Evolutionary conservation across 352 stramenopile genomes (phyloP), one percentile per base, ranked within the genome.

Genomic region (Phytopythium vexans): DNA sequence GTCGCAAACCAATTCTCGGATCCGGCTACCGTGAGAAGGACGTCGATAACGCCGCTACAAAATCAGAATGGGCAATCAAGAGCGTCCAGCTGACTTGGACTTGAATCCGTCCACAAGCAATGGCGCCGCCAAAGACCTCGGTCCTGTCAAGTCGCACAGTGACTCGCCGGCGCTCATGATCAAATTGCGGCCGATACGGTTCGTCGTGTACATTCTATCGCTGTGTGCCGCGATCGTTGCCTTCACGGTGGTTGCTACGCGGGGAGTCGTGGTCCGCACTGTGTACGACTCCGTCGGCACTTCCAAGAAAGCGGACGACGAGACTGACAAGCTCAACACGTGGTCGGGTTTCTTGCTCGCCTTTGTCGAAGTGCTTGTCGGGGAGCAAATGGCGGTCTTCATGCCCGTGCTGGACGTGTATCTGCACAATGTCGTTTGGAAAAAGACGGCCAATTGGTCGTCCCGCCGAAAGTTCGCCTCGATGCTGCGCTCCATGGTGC

Each of bases 381-480:
- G 59, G 7, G 56, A 68, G 44, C 62, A 69, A 53, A 58, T 72
- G 44, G 61, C 62, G 48, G 68, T 66, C 12, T 63, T 84, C 43
- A 49, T 73, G 34, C 64, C 73, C 4, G 56, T 68, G 38, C 68
- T 77, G 40, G 45, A 66, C 5, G 68, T 82, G 14, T 82, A 77
- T 52, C 49, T 84, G 3, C 66, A 84, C 66, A 84, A 84, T 54
- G 8, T 58, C 44, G 51, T 81, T 8, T 81, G 57, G 60, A 77
- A 59, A 27, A 27, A 27, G 21, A 27, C 21, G 21, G 21, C 21
- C 21, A 27, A 27, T 27, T 27, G 21, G 21, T 27, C 21, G 21
- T 27, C 21, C 49, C 21, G 51, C 33, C 16, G 51, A 61, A 60
- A 38, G 40, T 66, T 12, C 37, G 51, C 15, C 32, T 54, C 21